Base-by-base conservation (phyloP, 2,329 filamentous ascomycete genomes). In the Ophidiomyces ophidiicola region DNA sequence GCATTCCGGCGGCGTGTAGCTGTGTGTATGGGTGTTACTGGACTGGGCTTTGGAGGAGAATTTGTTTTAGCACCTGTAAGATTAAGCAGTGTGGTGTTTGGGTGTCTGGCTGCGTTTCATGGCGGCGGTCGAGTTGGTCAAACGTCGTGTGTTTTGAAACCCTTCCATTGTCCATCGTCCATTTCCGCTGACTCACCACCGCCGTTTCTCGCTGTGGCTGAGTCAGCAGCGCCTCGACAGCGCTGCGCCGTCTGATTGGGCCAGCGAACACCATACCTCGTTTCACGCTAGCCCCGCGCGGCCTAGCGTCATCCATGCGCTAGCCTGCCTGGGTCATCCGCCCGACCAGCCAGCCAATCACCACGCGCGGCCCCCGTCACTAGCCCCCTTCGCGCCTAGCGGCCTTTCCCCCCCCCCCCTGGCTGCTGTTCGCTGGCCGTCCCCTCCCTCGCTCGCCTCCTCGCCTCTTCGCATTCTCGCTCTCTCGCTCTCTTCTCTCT, bases 401-500 rank as follows among this genome's bases (percentile, higher is more conserved):
- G 12, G 8, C 18, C 31, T 1, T 2, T 20, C 15, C 21, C 14
- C 25, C 11, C 25, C 8, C 11, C 25, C 25, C 5, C n/a, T 2
- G 28, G n/a, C 28, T 4, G 17, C n/a, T n/a, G 28, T 29, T 18
- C 19, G 26, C n/a, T 25, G 36, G 28, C 7, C 26, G 10, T 19
- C 12, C 4, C 20, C 20, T 6, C 26, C 24, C 21, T 32, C 17
- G 6, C 25, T 24, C 3, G 15, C 24, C 35, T 20, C 11, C 29
- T 26, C 5, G 6, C 12, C 40, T 41, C 34, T 28, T 35, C n/a
- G 18, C 42, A 47, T 39, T 32, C 44, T 41, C 36, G 32, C 43
- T 44, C 44, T 42, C 45, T 50, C 47, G 45, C 44, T 42, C 39
- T 40, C 38, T 43, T 55, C 54, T 50, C 42, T 48, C 48, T 50